Base-by-base conservation (phyloP, 1,284 basidiomycete genomes). In the Mycosarcoma mackinlayi region DNA sequence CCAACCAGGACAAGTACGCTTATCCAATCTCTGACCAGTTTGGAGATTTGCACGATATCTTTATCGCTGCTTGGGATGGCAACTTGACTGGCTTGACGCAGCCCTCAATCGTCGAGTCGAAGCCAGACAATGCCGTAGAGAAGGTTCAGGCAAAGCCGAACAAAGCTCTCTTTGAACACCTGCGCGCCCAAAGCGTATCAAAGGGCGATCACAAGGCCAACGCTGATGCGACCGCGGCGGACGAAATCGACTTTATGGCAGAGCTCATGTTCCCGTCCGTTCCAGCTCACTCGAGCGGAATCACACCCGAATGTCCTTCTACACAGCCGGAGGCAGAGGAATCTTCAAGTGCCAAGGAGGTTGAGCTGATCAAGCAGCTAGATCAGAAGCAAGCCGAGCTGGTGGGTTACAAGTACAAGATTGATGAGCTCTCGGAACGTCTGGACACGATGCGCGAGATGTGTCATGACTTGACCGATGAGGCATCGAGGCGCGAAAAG, bases 381-480 rank as follows among this genome's bases (percentile, higher is more conserved):
- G 44, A 54, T 3, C 37, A 35, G 31, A 61, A 57, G n/a, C 44
- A 62, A 16, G 46, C 37, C 10, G 53, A 71, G 40, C 46, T 58
- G 28, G 19, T 18, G 14, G 45, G 35, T 16, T 39, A 62, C 48
- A 57, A 52, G 33, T 13, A 33, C 31, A 44, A 41, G 27, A 11
- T 59, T 16, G 30, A 44, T 19, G 62, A 65, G 45, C 54, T 65
- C 14, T 46, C 56, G 8, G 61, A 70, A 28, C 55, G 57, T 18
- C 46, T 70, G 1, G 61, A 71, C 3, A 25, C 41, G 33, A 48
- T 65, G 58, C 47, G 58, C 23, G 58, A 71, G 11, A 62, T 52
- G 62, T 62, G 62, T 34, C 55, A 60, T 40, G 61, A 70, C 23
- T 31, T 60, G 34, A 63, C 61, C 7, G 67, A 70, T 53, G 67